Evolutionary conservation across 2,329 filamentous ascomycete genomes (phyloP).

Genomic region (Hypoxylon rubiginosum): DNA sequence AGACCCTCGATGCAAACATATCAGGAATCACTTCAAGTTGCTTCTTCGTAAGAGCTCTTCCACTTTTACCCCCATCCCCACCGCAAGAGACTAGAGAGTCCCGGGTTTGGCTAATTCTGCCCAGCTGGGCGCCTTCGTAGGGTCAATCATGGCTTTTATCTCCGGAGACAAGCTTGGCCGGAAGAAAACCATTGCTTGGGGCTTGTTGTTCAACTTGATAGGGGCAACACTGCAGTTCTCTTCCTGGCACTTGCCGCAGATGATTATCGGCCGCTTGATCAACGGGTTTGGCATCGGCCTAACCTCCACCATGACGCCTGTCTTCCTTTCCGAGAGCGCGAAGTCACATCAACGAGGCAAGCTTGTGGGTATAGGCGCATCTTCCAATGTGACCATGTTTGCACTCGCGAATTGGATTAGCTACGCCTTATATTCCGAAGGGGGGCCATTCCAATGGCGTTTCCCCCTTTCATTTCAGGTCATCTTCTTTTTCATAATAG

Average conservation of each 20-base stretch:
- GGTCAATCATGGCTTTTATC: conserved; percentile 74
- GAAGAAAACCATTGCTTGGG: conserved; percentile 73
- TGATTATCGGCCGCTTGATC: conserved; percentile 47
- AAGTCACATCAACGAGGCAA: conserved; percentile 46
- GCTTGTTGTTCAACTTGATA: conserved; percentile 71
- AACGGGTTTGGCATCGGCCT: conserved; percentile 51
- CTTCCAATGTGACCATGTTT: conserved; percentile 55
- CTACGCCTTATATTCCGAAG: conserved; percentile 55
- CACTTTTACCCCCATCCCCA: not conserved
- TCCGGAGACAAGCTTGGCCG: conserved; percentile 75
- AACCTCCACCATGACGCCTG: conserved; percentile 50
- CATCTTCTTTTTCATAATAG: conserved; percentile 55
- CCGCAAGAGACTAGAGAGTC: not conserved
- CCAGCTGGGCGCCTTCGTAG: conserved; percentile 74
- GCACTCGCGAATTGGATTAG: conserved; percentile 64
- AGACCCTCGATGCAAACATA: conserved; percentile 55
- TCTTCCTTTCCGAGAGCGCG: conserved; percentile 49
- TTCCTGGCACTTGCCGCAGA: conserved; percentile 47
- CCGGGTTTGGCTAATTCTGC: not conserved
- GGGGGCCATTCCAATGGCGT: conserved; percentile 54
- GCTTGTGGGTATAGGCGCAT: conserved; percentile 47
- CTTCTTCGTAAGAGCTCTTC: conserved; percentile 55
- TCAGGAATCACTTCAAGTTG: conserved; percentile 61
- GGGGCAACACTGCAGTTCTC: conserved; percentile 70
- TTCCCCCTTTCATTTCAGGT: conserved; percentile 56